Base-by-base conservation (phyloP, 2,329 filamentous ascomycete genomes). In the Trichothecium roseum region DNA sequence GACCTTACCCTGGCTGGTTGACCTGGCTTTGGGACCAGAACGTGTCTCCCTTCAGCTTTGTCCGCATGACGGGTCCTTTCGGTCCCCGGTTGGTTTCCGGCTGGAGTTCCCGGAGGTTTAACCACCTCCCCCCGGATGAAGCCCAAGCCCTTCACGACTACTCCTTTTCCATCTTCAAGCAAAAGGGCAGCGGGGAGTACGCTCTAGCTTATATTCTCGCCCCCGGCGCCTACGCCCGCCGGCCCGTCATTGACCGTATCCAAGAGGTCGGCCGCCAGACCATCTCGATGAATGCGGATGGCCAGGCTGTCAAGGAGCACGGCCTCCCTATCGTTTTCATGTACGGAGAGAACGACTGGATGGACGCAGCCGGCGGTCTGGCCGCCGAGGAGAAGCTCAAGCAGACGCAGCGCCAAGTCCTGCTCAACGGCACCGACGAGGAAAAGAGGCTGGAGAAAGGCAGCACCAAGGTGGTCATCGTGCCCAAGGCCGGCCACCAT, bases 301-400 rank as follows among this genome's bases (percentile, higher is more conserved):
- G 48, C 17, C 38, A 46, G 13, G 38, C 48, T 28, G 18, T n/a
- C 14, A 59, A 54, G 38, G 72, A 77, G 47, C 82, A 71, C 0
- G 87, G 88, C 2, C 68, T 87, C 34, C 89, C 91, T 0, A 67
- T 96, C 22, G 73, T 96, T 8, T 74, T 98, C 54, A 88, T 96
- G 83, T 98, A 98, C 53, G 91, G 91, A 43, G 88, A 96, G 49
- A 80, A 91, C 51, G 91, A 98, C 64, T 98, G 91, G 91, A 98
- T 98, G 91, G 91, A 98, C 46, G 79, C 91, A 8, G 77, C 78
- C 0, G 91, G 88, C 18, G 91, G 91, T 0, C 75, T 79, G 32
- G 86, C 83, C 0, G 79, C 88, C 0, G 75, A 83, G 51, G 75
- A 88, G 58, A 87, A 82, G 55, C 71, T 96, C 10, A 79, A 84